These are phyloP conservation scores for Dentipellis sp. DNA, from an alignment of 768 basidiomycete species.

Conservation along the genomic window DNA sequence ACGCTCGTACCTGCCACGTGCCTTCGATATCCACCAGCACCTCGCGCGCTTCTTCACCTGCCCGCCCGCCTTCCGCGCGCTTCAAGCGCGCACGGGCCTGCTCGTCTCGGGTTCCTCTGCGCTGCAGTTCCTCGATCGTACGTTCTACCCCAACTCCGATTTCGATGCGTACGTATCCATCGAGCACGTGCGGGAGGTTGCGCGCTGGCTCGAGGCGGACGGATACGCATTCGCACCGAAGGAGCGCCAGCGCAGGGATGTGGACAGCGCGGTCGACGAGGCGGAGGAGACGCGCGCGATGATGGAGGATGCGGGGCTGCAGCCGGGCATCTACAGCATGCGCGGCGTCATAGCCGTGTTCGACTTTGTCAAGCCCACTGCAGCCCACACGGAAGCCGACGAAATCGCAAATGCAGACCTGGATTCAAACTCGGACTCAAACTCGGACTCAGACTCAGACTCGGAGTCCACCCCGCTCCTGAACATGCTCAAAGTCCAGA, in stretches of 20 bases:
- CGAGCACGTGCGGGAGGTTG: background rate
- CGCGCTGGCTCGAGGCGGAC: background rate
- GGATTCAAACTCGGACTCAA: background rate
- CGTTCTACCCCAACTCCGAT: constrained; percentile 35
- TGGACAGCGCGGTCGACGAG: background rate
- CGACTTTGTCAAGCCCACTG: background rate
- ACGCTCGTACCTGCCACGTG: constrained; percentile 16
- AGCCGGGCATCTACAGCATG: background rate
- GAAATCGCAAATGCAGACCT: background rate
- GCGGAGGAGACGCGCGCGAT: background rate
- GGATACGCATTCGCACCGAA: background rate
- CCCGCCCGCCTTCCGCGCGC: constrained; percentile 29
- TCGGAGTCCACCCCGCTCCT: too few species aligned
- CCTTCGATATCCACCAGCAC: constrained; percentile 27
- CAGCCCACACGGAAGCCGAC: background rate
- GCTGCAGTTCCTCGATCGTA: constrained; percentile 41
- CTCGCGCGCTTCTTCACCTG: constrained; percentile 27
- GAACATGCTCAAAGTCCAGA: background rate
- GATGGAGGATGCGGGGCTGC: background rate
- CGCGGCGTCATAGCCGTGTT: background rate
- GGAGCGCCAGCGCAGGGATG: background rate
- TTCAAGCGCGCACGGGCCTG: constrained; percentile 33
- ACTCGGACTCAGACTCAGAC: too few species aligned
- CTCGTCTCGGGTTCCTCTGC: constrained; percentile 47
- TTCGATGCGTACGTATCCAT: constrained; percentile 28